These are phyloP conservation scores for Mycena kentingensis DNA, from an alignment of 768 basidiomycete species.

Conservation along the genomic window DNA sequence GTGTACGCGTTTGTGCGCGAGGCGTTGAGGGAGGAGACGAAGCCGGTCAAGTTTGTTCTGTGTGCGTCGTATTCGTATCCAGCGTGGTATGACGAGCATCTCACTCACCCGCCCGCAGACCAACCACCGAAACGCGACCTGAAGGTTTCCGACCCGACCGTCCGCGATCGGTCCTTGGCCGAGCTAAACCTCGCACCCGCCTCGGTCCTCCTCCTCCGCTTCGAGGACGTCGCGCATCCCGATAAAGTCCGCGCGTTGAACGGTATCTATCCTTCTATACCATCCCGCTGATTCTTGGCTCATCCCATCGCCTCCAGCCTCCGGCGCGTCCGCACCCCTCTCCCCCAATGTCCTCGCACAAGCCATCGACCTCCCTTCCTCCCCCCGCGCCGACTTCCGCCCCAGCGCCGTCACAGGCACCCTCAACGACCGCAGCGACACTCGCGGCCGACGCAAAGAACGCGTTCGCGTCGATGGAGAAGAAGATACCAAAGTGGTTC, in stretches of 20 bases:
- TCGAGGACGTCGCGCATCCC: conserved; percentile 57
- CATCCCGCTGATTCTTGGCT: neutral
- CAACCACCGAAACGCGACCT: conserved; percentile 86
- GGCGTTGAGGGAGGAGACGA: conserved; percentile 71
- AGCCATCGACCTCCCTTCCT: conserved; percentile 72
- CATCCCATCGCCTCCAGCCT: conserved; percentile 40
- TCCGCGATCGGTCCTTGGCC: conserved; percentile 65
- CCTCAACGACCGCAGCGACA: neutral
- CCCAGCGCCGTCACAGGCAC: no score
- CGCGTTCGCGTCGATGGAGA: conserved; percentile 33
- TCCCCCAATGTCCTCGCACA: conserved; percentile 53
- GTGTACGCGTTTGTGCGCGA: conserved; percentile 84
- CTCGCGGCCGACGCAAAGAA: conserved; percentile 18
- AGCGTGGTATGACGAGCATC: conserved; percentile 3
- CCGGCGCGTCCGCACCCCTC: conserved; percentile 64
- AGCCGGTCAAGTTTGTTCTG: conserved; percentile 79
- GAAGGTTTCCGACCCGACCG: conserved; percentile 74
- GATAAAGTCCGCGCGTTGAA: conserved; percentile 48
- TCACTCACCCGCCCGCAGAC: conserved; percentile 44
- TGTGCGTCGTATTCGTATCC: conserved; percentile 58
- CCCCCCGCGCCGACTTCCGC: conserved; percentile 28
- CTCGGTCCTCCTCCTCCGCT: conserved; percentile 74
- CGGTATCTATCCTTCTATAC: conserved; percentile 39
- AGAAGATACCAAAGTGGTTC: conserved; percentile 80
- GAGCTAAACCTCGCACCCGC: conserved; percentile 80